These are phyloP conservation scores for Volvariella surrecta DNA, from an alignment of 1,284 basidiomycete species.

Conservation along the genomic window DNA sequence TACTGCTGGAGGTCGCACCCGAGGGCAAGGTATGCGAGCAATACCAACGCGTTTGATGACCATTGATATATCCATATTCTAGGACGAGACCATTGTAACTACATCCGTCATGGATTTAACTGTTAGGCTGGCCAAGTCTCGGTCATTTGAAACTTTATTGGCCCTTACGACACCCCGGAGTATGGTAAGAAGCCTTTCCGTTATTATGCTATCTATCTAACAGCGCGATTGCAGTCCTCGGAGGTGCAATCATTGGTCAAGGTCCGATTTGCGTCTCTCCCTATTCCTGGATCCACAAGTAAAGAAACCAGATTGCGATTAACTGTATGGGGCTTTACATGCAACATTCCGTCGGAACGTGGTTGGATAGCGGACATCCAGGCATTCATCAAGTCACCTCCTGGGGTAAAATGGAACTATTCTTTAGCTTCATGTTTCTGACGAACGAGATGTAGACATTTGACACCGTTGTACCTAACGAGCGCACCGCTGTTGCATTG, in stretches of 20 bases:
- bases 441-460: constrained; percentile 54
- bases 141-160: constrained; percentile 33
- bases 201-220: constrained; percentile 6
- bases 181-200: constrained; percentile 38
- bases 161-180: constrained; percentile 41
- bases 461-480: constrained; percentile 88
- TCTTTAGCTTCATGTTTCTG: not conserved
- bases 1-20: constrained; percentile 58
- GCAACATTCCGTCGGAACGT: constrained; percentile 56
- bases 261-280: constrained; percentile 58
- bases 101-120: constrained; percentile 55
- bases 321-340: constrained; percentile 58
- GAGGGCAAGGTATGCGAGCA: constrained; percentile 50
- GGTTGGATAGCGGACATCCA: constrained; percentile 59
- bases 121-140: constrained; percentile 38
- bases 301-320: constrained; percentile 78
- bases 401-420: constrained; percentile 52
- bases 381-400: constrained; percentile 75
- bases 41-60: constrained; percentile 1
- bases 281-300: constrained; percentile 54
- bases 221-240: constrained; percentile 27
- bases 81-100: constrained; percentile 69
- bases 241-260: constrained; percentile 49
- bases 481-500: constrained; percentile 68
- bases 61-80: constrained; percentile 8